phyloP scores from a whole-genome alignment of 768 basidiomycete species.

The Kockovaella imperatae region DNA sequence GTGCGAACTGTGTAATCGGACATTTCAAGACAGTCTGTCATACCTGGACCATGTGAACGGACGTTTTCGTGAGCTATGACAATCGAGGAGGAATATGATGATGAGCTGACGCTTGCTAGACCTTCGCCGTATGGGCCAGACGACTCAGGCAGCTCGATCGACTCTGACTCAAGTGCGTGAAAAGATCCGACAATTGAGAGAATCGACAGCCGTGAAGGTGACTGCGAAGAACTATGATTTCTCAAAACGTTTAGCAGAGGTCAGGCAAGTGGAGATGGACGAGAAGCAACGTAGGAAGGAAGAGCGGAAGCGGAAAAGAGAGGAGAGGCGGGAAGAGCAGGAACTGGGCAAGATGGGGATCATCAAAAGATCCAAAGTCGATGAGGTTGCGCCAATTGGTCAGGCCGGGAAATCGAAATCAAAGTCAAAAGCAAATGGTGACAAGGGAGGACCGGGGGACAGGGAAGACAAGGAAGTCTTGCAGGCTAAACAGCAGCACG shows the following conservation, averaged over 20 bases:
- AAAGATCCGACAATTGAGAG: slow-evolving; percentile 77
- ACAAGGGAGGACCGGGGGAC: slow-evolving; percentile 1
- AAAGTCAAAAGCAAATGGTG: slow-evolving; percentile 5
- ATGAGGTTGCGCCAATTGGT: neutral
- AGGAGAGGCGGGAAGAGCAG: slow-evolving; percentile 59
- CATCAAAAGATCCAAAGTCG: slow-evolving; percentile 1
- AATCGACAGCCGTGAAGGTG: slow-evolving; percentile 74
- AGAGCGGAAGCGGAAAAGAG: slow-evolving; percentile 60
- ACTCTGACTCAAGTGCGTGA: slow-evolving; percentile 87
- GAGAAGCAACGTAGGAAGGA: slow-evolving; percentile 50
- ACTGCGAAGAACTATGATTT: slow-evolving; percentile 90
- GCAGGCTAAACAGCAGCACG: slow-evolving; percentile 45
- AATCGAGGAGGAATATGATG: neutral
- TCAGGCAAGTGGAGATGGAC: slow-evolving; percentile 63
- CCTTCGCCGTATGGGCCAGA: slow-evolving; percentile 87
- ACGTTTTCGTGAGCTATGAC: slow-evolving; percentile 64
- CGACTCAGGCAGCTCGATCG: slow-evolving; percentile 80
- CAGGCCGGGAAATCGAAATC: slow-evolving; percentile 3
- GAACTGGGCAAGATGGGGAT: slow-evolving; percentile 56
- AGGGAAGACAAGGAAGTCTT: slow-evolving; percentile 9
- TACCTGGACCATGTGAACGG: slow-evolving; percentile 96
- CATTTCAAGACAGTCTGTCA: slow-evolving; percentile 85
- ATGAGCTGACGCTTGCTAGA: slow-evolving; percentile 51
- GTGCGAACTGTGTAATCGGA: slow-evolving; percentile 84
- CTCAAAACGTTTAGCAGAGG: slow-evolving; percentile 73